Evolutionary conservation across 345 rosid species (phyloP).

Genomic region (Rhodamnia rubescens): DNA sequence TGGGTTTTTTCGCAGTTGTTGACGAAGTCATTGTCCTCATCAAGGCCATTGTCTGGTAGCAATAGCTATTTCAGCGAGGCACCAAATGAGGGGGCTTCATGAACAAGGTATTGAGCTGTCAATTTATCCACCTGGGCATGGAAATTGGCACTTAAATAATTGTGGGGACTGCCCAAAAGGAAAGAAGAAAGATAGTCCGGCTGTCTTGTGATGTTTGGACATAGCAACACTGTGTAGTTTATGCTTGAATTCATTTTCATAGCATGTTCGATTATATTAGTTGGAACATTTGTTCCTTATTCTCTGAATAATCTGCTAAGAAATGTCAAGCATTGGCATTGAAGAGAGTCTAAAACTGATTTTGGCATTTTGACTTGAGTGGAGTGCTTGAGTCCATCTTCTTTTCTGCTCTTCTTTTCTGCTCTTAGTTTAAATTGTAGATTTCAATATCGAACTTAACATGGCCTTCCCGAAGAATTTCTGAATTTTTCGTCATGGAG

Average conservation of each 20-base stretch:
- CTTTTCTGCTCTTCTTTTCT: not conserved
- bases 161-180: not conserved
- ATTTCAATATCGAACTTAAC: not conserved
- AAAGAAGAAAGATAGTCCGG: not conserved
- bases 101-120: constrained; percentile 26
- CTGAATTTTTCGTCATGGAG: not conserved
- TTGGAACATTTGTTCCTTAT: not conserved
- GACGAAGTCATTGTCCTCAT: constrained; percentile 46
- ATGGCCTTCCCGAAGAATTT: not conserved
- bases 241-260: not conserved
- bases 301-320: not conserved
- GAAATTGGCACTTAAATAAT: not conserved
- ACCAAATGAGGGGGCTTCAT: constrained; percentile 20
- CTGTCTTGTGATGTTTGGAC: not conserved
- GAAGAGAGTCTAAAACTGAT: not conserved
- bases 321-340: not conserved
- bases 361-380: not conserved
- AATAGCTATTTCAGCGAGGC: constrained; percentile 25
- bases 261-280: not conserved
- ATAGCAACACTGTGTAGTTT: not conserved
- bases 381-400: not conserved
- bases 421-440: not conserved
- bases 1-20: constrained; percentile 55
- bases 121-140: not conserved
- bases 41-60: constrained; percentile 45